These are phyloP conservation scores for Fraxinus quadrangulata DNA, from an alignment of 257 asterid genomes.

Conservation along the genomic window DNA sequence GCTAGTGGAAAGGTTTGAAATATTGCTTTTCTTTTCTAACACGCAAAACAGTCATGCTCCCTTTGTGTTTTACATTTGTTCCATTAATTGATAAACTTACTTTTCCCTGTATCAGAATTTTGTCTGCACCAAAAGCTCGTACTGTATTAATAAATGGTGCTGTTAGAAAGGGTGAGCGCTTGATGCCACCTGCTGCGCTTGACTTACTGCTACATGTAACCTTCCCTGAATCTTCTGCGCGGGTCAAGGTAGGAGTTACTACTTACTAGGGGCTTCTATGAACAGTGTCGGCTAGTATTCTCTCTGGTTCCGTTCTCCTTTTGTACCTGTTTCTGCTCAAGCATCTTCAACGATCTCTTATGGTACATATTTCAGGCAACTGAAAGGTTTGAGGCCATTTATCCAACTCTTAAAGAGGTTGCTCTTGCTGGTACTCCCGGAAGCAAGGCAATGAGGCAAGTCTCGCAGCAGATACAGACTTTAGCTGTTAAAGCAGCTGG, in stretches of 20 bases:
- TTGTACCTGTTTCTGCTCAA: neutral
- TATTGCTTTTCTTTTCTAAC: neutral
- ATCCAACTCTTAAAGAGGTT: conserved; percentile 73
- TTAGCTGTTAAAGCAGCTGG: conserved; percentile 60
- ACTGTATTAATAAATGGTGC: conserved; percentile 60
- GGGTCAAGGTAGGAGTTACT: conserved; percentile 54
- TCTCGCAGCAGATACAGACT: conserved; percentile 58
- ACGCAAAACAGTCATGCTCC: neutral
- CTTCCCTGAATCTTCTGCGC: conserved; percentile 67
- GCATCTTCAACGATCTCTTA: neutral
- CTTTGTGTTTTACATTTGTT: conserved; percentile 9
- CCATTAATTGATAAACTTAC: neutral
- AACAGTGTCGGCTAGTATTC: neutral
- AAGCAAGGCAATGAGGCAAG: conserved; percentile 87
- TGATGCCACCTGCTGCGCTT: conserved; percentile 72
- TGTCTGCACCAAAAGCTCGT: conserved; percentile 75
- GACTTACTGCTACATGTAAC: conserved; percentile 61
- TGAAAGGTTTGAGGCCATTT: conserved; percentile 77
- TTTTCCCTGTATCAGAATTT: conserved; percentile 47
- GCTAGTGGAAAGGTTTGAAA: conserved; percentile 69
- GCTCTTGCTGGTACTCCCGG: conserved; percentile 90
- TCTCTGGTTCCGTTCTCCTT: conserved; percentile 2
- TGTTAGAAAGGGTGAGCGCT: conserved; percentile 77
- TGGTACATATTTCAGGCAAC: conserved; percentile 51
- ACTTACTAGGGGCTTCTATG: neutral